Conservation (phyloP, 495 filamentous ascomycete genomes). For the Penicillium angulare region DNA sequence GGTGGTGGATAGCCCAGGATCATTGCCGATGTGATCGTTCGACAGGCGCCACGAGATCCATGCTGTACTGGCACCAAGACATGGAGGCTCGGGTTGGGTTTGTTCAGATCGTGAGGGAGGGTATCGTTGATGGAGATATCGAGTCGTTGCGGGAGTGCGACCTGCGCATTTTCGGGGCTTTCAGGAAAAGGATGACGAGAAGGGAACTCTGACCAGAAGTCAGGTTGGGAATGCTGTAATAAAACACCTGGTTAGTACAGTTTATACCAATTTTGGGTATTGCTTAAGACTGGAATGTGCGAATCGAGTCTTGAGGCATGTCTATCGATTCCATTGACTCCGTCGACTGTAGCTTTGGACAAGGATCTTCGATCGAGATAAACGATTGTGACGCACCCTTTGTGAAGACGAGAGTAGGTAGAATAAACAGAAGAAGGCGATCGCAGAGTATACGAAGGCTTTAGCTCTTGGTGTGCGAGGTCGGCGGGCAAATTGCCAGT, state of each 20-base stretch:
- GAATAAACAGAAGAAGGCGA: constrained; percentile 27
- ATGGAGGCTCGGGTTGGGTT: constrained; percentile 58
- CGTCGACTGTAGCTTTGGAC: too few species aligned
- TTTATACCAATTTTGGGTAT: too few species aligned
- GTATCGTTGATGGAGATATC: constrained; percentile 23
- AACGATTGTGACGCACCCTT: neutral
- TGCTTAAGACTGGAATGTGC: too few species aligned
- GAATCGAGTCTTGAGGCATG: too few species aligned
- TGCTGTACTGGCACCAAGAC: constrained; percentile 54
- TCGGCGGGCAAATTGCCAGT: constrained; percentile 25
- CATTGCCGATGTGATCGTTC: constrained; percentile 58
- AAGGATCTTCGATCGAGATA: constrained; percentile 9
- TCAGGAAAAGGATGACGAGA: constrained; percentile 33
- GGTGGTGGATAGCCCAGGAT: constrained; percentile 61
- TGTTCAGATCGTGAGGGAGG: constrained; percentile 37
- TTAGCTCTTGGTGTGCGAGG: constrained; percentile 33
- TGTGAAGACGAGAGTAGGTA: constrained; percentile 22
- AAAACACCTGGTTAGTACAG: constrained; percentile 11
- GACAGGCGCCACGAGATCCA: constrained; percentile 54
- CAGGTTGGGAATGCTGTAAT: constrained; percentile 23
- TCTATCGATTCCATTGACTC: too few species aligned
- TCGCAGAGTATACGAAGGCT: constrained; percentile 18
- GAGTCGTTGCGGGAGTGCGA: constrained; percentile 22
- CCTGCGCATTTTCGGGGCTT: constrained; percentile 36
- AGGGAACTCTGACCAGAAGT: constrained; percentile 40